Base-by-base conservation (phyloP, 148 eudicot species). In the Persicaria maculosa region DNA sequence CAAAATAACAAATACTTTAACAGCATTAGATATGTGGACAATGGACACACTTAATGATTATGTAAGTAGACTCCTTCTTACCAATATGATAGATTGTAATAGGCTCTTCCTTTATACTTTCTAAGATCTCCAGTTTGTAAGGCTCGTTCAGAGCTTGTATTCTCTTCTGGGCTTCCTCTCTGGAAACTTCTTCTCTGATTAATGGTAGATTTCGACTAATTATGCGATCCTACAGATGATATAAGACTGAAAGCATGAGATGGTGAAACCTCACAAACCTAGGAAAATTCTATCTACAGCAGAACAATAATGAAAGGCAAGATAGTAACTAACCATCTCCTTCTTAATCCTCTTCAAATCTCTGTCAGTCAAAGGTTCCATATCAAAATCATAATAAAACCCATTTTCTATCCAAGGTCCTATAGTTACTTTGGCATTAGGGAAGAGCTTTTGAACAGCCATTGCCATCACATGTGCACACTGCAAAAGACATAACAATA, bases 391-490 rank as follows among this genome's bases (percentile, higher is more conserved):
- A 31, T 95, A 95, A 75, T 92, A 95, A 80, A 95, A 95, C 7
- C 99, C 99, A 79, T 85, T 88, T n/a, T 95, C 99, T 73, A 95
- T 95, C 99, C 99, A 95, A 9, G 99, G 97, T 48, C 99, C 99
- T 70, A 95, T 95, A 43, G 99, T 95, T 69, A 95, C 99, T 86
- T 92, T 92, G 36, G 99, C 97, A 81, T 92, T 83, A 10, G 99
- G 99, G 62, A 86, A 92, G 75, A 95, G 84, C 83, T 89, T 95
- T 84, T 95, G 99, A 84, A 95, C 99, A 67, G 99, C 99, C 99
- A 95, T 92, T 68, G 99, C 99, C 99, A 92, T 95, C 68, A 92
- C 94, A 89, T 95, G 99, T 81, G 99, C 99, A 89, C 97, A 95
- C 99, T 95, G 92, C 88, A 90, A 72, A 76, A 1, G 46, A 65